Evolutionary conservation across 2,329 filamentous ascomycete genomes (phyloP).

Genomic region (Cryphonectria japonica): DNA sequence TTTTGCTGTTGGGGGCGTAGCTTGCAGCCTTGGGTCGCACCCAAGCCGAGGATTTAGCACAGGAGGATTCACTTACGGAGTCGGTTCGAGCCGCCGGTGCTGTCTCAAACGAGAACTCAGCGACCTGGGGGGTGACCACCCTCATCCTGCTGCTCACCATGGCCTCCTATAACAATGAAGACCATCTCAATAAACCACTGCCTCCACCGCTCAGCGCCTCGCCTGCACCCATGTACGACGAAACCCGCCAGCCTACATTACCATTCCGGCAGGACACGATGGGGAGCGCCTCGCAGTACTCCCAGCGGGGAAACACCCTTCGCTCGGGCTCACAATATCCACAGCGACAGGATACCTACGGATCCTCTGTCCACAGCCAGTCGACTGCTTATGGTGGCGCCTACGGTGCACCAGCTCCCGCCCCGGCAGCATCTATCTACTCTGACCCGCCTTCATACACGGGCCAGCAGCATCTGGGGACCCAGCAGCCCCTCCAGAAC

Average conservation of each 20-base stretch:
- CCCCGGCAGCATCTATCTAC: conserved; percentile 39
- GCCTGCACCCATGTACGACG: conserved; percentile 26
- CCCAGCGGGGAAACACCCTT: conserved; percentile 45
- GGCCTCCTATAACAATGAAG: conserved; percentile 61
- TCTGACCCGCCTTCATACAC: conserved; percentile 41
- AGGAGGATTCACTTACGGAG: conserved; percentile 12
- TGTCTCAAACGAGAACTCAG: conserved; percentile 23
- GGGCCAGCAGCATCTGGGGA: conserved; percentile 41
- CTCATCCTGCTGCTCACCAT: conserved; percentile 44
- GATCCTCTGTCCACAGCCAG: conserved; percentile 24
- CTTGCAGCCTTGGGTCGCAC: conserved; percentile 1
- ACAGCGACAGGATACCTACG: conserved; percentile 25
- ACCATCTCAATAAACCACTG: conserved; percentile 31
- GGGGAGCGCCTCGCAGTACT: conserved; percentile 24
- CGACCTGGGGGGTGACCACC: conserved; percentile 28
- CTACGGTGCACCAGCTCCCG: conserved; percentile 47
- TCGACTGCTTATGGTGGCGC: conserved; percentile 42
- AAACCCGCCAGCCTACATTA: conserved; percentile 25
- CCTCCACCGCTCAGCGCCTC: conserved; percentile 26
- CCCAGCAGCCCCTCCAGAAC: conserved; percentile 31
- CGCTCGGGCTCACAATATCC: conserved; percentile 33
- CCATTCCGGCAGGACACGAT: conserved; percentile 23
- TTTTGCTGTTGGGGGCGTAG: conserved; percentile 1
- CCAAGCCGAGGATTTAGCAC: not conserved
- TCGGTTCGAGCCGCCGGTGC: not conserved